Percentiles rank a stretch among this genome's conserved stretches.
phyloP scores from a whole-genome alignment of 2,329 filamentous ascomycete species.

The Xylariaceae sp. region DNA sequence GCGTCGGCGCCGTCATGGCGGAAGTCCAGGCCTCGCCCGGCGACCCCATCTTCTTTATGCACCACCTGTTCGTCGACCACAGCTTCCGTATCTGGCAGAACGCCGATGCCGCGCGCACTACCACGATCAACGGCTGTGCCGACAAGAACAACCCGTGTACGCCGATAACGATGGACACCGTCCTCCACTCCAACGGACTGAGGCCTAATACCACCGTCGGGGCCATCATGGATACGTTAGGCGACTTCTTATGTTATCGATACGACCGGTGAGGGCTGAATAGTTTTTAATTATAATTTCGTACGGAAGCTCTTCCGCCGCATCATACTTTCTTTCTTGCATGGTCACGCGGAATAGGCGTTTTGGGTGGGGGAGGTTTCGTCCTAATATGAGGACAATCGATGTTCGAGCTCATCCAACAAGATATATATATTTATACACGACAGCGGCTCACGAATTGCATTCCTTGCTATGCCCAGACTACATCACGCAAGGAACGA shows the following conservation, averaged over 20 bases:
- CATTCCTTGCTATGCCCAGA: not conserved
- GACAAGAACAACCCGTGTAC: conserved; percentile 32
- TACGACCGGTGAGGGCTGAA: conserved; percentile 33
- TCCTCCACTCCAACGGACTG: conserved; percentile 33
- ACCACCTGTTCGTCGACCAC: conserved; percentile 41
- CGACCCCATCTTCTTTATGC: conserved; percentile 42
- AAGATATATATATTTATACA: not conserved
- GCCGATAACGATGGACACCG: conserved; percentile 31
- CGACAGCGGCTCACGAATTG: not conserved
- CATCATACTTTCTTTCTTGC: not conserved
- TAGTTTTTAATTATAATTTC: not conserved
- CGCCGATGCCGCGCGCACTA: conserved; percentile 31
- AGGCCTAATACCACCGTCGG: conserved; percentile 31
- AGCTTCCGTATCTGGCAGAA: conserved; percentile 40
- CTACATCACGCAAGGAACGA: not conserved
- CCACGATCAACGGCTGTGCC: conserved; percentile 35
- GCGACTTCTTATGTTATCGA: conserved; percentile 36
- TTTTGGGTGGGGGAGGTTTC: not conserved
- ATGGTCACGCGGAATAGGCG: not conserved
- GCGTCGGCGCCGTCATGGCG: conserved; percentile 41
- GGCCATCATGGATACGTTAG: conserved; percentile 34
- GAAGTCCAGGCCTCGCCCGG: conserved; percentile 39
- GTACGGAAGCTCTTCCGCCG: not conserved
- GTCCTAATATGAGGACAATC: not conserved
- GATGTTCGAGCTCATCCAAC: not conserved